Evolutionary conservation across 371 early-diverging fungal species (phyloP).

Genomic region (Dichotomocladium elegans): DNA sequence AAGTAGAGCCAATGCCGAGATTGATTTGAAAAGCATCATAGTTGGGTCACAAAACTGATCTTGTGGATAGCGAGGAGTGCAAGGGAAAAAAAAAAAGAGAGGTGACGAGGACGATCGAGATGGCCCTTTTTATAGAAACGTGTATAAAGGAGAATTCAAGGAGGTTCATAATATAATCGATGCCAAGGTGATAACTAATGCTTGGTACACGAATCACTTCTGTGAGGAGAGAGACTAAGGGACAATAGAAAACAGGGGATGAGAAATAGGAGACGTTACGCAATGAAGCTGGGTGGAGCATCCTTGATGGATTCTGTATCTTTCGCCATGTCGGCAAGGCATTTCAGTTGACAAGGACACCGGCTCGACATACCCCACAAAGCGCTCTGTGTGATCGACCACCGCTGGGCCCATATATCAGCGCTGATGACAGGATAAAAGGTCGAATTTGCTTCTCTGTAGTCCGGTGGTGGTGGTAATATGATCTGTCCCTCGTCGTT

Average conservation of each 20-base stretch:
- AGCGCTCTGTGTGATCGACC: conserved; percentile 22
- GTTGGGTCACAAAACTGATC: background rate
- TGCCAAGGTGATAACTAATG: too few relatives aligned
- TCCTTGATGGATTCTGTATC: too few relatives aligned
- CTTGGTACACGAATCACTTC: too few relatives aligned
- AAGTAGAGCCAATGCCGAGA: background rate
- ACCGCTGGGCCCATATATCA: conserved; percentile 33
- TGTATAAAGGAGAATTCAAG: too few relatives aligned
- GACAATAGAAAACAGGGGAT: too few relatives aligned
- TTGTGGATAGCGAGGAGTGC: background rate
- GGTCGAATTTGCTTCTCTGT: conserved; percentile 20
- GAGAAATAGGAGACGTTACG: too few relatives aligned
- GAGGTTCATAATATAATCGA: too few relatives aligned
- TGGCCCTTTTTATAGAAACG: background rate
- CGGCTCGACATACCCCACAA: conserved; percentile 30
- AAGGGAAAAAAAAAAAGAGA: background rate
- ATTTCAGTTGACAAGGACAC: conserved; percentile 26
- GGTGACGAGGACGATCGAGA: too few relatives aligned
- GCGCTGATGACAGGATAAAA: background rate
- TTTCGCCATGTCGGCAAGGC: background rate
- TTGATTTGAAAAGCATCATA: conserved; percentile 2
- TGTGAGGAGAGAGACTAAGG: too few relatives aligned
- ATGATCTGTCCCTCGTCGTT: conserved; percentile 63
- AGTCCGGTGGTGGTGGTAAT: conserved; percentile 76
- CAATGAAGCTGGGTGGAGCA: too few relatives aligned